Percentiles rank a stretch among this genome's conserved stretches.
Evolutionary conservation across 2,329 filamentous ascomycete species (phyloP).

Genomic region (Apiospora pterosperma): DNA sequence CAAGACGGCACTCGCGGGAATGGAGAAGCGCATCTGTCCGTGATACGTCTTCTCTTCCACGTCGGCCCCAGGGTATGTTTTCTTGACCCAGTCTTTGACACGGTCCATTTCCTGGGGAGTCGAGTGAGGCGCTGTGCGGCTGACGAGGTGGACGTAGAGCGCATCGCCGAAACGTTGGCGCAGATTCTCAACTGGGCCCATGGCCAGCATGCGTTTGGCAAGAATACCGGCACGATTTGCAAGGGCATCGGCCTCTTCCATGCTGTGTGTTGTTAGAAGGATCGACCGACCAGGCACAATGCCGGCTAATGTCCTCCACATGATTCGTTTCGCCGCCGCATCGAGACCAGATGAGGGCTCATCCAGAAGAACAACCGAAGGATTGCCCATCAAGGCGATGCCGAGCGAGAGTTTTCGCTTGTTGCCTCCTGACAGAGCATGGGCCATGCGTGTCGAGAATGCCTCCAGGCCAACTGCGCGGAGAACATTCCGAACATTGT

Average conservation of each 20-base stretch:
- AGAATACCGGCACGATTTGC: constrained; percentile 83
- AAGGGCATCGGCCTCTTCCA: constrained; percentile 92
- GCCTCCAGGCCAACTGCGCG: constrained; percentile 71
- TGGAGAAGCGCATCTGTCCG: constrained; percentile 82
- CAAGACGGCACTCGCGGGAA: constrained; percentile 50
- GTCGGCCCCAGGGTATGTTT: constrained; percentile 59
- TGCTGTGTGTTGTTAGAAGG: constrained; percentile 86
- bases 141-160: constrained; percentile 79
- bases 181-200: constrained; percentile 72
- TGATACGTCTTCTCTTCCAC: constrained; percentile 76
- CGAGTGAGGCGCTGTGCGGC: constrained; percentile 71
- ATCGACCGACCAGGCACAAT: constrained; percentile 77
- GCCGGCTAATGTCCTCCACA: constrained; percentile 82
- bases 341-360: constrained; percentile 89
- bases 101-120: constrained; percentile 62
- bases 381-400: constrained; percentile 91
- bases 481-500: constrained; percentile 78
- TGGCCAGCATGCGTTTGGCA: constrained; percentile 78
- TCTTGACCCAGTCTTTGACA: constrained; percentile 63
- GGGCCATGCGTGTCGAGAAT: constrained; percentile 72
- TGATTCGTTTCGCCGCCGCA: constrained; percentile 83
- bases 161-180: constrained; percentile 73
- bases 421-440: constrained; percentile 82
- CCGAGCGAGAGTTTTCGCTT: constrained; percentile 88
- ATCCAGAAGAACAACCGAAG: constrained; percentile 80